These are phyloP conservation scores for Pythium sp. DNA, from an alignment of 352 stramenopile genomes.

Conservation along the genomic window DNA sequence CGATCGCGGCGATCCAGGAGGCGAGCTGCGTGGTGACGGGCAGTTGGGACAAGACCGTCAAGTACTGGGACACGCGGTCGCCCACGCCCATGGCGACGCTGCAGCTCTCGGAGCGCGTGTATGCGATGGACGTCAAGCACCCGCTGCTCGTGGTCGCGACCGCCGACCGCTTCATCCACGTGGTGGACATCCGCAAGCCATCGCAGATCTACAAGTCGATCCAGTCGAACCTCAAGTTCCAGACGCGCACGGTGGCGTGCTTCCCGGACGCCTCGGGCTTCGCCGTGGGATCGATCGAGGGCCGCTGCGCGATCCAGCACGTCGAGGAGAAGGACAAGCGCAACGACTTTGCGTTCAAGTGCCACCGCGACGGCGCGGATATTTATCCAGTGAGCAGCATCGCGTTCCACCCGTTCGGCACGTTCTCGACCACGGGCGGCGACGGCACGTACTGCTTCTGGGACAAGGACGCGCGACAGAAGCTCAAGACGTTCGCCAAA, in stretches of 20 bases:
- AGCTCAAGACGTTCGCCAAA: slow-evolving; percentile 91
- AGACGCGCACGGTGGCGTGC: slow-evolving; percentile 85
- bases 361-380: slow-evolving; percentile 81
- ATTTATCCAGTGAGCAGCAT: slow-evolving; percentile 91
- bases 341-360: slow-evolving; percentile 92
- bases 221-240: slow-evolving; percentile 83
- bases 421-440: slow-evolving; percentile 94
- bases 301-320: slow-evolving; percentile 89
- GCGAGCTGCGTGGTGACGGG: slow-evolving; percentile 91
- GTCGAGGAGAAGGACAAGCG: slow-evolving; percentile 81
- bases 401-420: slow-evolving; percentile 91
- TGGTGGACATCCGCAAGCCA: slow-evolving; percentile 84
- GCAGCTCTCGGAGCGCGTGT: slow-evolving; percentile 92
- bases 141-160: slow-evolving; percentile 94
- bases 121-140: slow-evolving; percentile 93
- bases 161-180: slow-evolving; percentile 87
- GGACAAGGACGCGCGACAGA: slow-evolving; percentile 98
- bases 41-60: slow-evolving; percentile 94
- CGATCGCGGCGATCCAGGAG: slow-evolving; percentile 80
- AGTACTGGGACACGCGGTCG: slow-evolving; percentile 96
- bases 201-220: slow-evolving; percentile 88
- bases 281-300: slow-evolving; percentile 89
- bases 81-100: slow-evolving; percentile 87
- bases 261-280: slow-evolving; percentile 90
- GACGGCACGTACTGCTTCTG: slow-evolving; percentile 98